phyloP scores from a whole-genome alignment of 2,329 filamentous ascomycete species.

The Trichoderma hamatum region DNA sequence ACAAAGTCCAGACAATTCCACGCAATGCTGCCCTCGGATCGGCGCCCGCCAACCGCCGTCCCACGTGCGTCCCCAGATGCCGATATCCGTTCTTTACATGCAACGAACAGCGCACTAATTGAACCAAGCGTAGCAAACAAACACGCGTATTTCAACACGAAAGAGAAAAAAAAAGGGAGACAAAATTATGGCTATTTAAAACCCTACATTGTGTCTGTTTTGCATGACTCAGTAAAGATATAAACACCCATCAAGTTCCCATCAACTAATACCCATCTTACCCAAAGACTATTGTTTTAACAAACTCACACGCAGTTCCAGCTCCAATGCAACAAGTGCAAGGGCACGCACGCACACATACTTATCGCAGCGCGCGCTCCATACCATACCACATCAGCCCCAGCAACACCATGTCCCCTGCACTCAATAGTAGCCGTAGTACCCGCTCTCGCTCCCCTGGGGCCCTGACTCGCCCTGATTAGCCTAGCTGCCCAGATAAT shows the following conservation, averaged over 20 bases:
- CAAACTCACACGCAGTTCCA: too few species aligned
- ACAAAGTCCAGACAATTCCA: neutral
- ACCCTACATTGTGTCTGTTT: neutral
- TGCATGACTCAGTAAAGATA: too few species aligned
- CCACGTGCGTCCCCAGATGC: slow-evolving; percentile 4
- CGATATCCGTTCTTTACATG: neutral
- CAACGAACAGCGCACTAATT: neutral
- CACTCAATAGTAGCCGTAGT: neutral
- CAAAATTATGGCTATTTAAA: neutral
- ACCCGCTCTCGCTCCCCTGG: neutral
- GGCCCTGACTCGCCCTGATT: neutral
- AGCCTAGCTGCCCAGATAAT: neutral
- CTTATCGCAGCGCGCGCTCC: too few species aligned
- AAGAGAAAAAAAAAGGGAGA: neutral
- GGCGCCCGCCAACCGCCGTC: slow-evolving; percentile 11
- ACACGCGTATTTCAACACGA: too few species aligned
- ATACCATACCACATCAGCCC: neutral
- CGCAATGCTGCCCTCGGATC: slow-evolving; percentile 14
- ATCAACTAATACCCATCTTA: too few species aligned
- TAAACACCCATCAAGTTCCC: too few species aligned
- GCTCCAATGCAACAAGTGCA: too few species aligned
- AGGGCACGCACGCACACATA: too few species aligned
- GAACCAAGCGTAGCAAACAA: neutral
- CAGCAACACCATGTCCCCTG: neutral
- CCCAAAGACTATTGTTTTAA: too few species aligned